Base-by-base conservation (phyloP, 108 stramenopile genomes). In the Cyclotella kingstonii region DNA sequence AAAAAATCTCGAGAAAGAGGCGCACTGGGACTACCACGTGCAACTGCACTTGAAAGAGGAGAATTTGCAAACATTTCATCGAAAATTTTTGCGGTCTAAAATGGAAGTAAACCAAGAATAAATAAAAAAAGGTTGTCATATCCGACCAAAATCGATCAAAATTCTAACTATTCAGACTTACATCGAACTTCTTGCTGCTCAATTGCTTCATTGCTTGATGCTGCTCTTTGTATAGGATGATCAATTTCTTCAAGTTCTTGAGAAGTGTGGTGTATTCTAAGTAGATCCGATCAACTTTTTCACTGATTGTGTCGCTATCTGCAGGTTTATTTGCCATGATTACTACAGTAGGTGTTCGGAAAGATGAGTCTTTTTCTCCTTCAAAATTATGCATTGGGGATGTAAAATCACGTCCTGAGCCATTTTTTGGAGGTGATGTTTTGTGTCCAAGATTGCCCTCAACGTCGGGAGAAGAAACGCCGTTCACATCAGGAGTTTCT, bases 161-260 rank as follows among this genome's bases (percentile, higher is more conserved):
- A 29, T 18, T 21, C 1, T 29, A 44, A 30, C 5, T 17, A 19
- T 8, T 31, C 26, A 34, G 19, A 60, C 68, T 70, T 39, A 70
- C 68, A 30, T 64, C 55, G 15, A 74, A 46, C 26, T 52, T 54
- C 56, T 65, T 64, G 40, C 66, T 64, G 41, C 60, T 74, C 51
- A 66, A 60, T 39, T 47, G 36, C 57, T 54, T 60, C 58, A 66
- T 54, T 29, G 59, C 26, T 34, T 58, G 23, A 52, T 74, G 73
- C 29, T 60, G 36, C 9, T 63, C 44, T 15, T 54, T 74, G 19
- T 66, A 60, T 11, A 74, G 28, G 10, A 33, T 49, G 0, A 65
- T 45, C 23, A 73, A 54, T n/a, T 59, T 51, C 49, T 73, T 73
- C 56, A 73, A 38, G 28, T 73, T 73, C 25, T 17, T 23, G 15